Percentiles rank a stretch among this genome's conserved stretches.
These are phyloP conservation scores for Polygonum aviculare DNA, from an alignment of 148 eudicot species.

Conservation along the genomic window DNA sequence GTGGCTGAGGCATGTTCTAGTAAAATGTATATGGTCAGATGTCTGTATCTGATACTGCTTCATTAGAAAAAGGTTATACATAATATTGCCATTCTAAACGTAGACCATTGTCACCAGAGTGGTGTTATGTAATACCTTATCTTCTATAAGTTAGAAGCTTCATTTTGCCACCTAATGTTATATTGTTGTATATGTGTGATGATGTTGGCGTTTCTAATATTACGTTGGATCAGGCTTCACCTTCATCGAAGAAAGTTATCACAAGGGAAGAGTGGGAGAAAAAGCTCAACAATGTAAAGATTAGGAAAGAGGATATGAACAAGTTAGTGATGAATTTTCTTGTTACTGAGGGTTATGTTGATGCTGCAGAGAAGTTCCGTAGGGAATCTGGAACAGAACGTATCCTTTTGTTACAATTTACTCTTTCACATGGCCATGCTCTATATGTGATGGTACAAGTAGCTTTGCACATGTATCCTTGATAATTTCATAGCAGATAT, in stretches of 20 bases:
- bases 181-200: background rate
- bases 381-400: conserved; percentile 88
- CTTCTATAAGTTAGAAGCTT: background rate
- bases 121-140: background rate
- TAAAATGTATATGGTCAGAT: background rate
- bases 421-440: background rate
- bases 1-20: background rate
- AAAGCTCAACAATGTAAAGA: conserved; percentile 73
- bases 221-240: conserved; percentile 33
- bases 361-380: conserved; percentile 85
- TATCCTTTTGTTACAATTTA: conserved; percentile 41
- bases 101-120: background rate
- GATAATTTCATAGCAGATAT: conserved; percentile 60
- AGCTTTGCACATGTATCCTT: conserved; percentile 31
- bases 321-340: conserved; percentile 91
- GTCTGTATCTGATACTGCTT: background rate
- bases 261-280: conserved; percentile 96
- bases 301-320: conserved; percentile 88
- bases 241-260: conserved; percentile 61
- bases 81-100: background rate
- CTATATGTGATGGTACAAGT: background rate
- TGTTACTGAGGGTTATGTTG: conserved; percentile 94
- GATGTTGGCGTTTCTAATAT: background rate
- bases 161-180: background rate
- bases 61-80: background rate